Base-by-base conservation (phyloP, 2,329 filamentous ascomycete genomes). In the Trichocomaceae sp. region DNA sequence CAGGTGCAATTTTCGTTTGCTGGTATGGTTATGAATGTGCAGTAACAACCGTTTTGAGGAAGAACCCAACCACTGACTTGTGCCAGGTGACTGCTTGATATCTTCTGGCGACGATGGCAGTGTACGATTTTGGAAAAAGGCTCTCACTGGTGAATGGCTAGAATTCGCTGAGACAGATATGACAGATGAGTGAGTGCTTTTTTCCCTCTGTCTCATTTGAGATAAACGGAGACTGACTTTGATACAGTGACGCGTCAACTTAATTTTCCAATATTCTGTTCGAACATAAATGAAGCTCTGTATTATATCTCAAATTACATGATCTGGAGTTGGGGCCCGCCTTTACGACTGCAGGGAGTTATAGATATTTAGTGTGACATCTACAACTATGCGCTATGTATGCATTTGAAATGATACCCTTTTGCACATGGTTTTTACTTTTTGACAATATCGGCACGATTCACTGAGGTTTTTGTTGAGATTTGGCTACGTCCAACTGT, bases 111-210 rank as follows among this genome's bases (percentile, higher is more conserved):
- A 75, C 45, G 72, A 75, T 58, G 72, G 72, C 5, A 59, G 60
- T 45, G 69, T 72, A 47, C 68, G 72, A 48, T 75, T 75, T 54
- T 75, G 72, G 72, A 75, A 74, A 58, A 71, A 70, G 48, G 65
- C 71, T 8, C 57, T 74, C 48, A 69, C 70, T 6, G 71, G 71
- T n/a, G 69, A 73, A 60, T 75, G 72, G 72, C 66, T 75, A 15
- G 72, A 75, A 55, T 75, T 69, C 55, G 72, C 72, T 13, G 72
- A 75, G 59, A 69, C 72, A 13, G 66, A 73, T 50, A 66, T 73
- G 64, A 62, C 64, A 39, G 66, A 68, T 51, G 66, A 69, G 60
- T 68, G 54, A 55, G 52, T 62, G 20, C 29, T 33, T 47, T 55
- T 22, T 35, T 22, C 42, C 20, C 4, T 42, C 2, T n/a, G 41